Conservation (phyloP, 163 green algal genomes). For the Scenedesmus sp. region DNA sequence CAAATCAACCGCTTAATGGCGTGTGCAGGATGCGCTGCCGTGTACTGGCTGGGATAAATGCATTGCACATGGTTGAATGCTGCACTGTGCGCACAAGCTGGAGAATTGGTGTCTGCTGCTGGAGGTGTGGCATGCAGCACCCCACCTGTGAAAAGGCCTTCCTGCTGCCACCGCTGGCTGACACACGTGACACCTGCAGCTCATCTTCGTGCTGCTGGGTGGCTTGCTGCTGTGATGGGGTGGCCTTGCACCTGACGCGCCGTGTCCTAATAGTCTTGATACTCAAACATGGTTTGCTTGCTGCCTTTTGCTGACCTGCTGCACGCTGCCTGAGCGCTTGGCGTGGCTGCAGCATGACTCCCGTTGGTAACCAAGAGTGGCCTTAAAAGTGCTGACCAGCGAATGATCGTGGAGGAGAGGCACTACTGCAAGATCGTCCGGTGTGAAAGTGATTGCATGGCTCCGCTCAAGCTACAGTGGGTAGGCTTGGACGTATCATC, state of each 20-base stretch:
- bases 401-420: too few relatives aligned
- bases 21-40: too few relatives aligned
- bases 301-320: not conserved
- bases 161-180: constrained; percentile 45
- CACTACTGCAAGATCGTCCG: not conserved
- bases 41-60: not conserved
- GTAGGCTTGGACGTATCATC: too few relatives aligned
- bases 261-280: not conserved
- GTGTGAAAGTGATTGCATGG: not conserved
- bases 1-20: too few relatives aligned
- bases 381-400: too few relatives aligned
- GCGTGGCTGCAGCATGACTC: not conserved
- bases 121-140: not conserved
- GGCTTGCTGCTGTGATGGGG: not conserved
- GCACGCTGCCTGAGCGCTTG: not conserved
- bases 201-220: constrained; percentile 13
- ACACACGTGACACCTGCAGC: constrained; percentile 35
- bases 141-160: constrained; percentile 43
- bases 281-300: not conserved
- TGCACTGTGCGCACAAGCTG: not conserved
- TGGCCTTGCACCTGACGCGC: not conserved
- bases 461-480: too few relatives aligned
- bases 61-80: not conserved
- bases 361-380: not conserved
- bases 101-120: not conserved